These are phyloP conservation scores for Odonthalia washingtoniensis DNA, from an alignment of 31 red algal species.

Conservation along the genomic window DNA sequence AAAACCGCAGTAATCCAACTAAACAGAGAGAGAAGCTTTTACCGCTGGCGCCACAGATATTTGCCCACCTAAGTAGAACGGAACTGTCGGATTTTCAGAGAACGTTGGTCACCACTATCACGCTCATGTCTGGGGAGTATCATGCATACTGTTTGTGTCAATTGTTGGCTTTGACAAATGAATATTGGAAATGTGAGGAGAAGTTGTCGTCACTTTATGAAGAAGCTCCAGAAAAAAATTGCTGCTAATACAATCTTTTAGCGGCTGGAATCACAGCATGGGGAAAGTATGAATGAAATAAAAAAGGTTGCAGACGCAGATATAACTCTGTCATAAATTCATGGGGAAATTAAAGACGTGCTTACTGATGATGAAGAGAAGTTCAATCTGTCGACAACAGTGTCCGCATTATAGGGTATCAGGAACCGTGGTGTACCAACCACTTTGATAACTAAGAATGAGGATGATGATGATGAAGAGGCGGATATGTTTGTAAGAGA, in stretches of 20 bases:
- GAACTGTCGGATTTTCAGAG: conserved; percentile 62
- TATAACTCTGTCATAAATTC: conserved; percentile 75
- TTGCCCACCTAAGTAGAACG: conserved; percentile 47
- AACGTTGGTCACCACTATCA: conserved; percentile 55
- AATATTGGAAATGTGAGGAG: conserved; percentile 57
- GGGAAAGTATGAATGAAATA: conserved; percentile 67
- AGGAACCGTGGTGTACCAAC: too few species aligned
- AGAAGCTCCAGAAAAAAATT: conserved; percentile 78
- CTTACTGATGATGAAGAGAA: neutral
- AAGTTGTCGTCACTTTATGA: conserved; percentile 60
- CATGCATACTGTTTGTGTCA: conserved; percentile 94
- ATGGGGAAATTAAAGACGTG: too few species aligned
- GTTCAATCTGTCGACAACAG: neutral
- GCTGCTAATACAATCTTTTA: conserved; percentile 73
- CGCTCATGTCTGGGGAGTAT: conserved; percentile 55
- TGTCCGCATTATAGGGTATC: neutral
- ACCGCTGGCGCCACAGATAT: conserved; percentile 71
- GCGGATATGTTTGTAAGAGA: too few species aligned
- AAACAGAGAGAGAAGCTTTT: too few species aligned
- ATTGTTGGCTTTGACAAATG: conserved; percentile 83
- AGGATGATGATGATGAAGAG: too few species aligned
- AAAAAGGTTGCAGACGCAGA: conserved; percentile 70
- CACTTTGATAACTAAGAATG: too few species aligned
- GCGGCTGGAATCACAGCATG: conserved; percentile 34
- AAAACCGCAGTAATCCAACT: too few species aligned